A percentile compares a stretch with the other conserved stretches of the same genome.
Conservation (phyloP, 179 eudicot genomes). For the Amaranthus tricolor region DNA sequence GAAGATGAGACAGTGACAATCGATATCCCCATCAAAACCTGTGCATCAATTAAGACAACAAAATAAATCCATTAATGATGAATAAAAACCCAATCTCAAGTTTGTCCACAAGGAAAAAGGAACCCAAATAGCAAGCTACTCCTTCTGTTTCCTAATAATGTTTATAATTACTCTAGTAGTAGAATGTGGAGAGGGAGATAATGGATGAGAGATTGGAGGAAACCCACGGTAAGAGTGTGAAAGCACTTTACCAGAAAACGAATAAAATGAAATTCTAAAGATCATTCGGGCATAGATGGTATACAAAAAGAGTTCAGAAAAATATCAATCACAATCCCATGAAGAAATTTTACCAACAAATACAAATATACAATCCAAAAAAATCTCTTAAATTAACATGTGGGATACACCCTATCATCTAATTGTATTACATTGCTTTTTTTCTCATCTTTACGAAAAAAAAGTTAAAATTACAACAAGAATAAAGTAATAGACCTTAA, state of each 20-base stretch:
- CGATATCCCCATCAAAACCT: neutral
- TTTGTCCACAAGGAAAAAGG: neutral
- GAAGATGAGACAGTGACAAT: no score
- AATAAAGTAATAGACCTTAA: neutral
- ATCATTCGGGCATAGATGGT: no score
- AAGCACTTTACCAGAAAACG: no score
- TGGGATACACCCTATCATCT: neutral
- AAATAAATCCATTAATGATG: neutral
- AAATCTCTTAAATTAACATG: neutral
- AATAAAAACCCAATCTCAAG: neutral
- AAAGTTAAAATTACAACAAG: neutral
- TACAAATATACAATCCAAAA: neutral
- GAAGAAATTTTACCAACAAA: neutral
- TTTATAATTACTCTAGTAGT: no score
- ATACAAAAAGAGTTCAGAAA: neutral
- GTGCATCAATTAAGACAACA: neutral
- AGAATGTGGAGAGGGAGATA: no score
- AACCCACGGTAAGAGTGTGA: no score
- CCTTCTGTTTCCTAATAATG: no score
- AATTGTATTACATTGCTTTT: neutral
- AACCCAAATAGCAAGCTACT: neutral
- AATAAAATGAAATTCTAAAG: no score
- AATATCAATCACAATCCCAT: neutral
- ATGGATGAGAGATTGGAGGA: no score
- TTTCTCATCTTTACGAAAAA: neutral